Base-by-base conservation (phyloP, 2,329 filamentous ascomycete species). In the Cryoendolithus antarcticus region DNA sequence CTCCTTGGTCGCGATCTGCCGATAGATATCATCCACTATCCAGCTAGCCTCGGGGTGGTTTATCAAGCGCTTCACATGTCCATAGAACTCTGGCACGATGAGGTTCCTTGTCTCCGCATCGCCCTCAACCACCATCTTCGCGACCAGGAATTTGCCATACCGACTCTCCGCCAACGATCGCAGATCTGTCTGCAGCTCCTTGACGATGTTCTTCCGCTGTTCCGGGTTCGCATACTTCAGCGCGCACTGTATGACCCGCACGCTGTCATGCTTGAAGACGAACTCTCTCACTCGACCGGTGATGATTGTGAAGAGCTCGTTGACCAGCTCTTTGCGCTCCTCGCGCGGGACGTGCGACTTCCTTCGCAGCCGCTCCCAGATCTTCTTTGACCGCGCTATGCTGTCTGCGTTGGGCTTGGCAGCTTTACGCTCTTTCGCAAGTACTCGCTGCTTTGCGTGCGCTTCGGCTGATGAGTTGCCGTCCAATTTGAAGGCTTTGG, bases 11-110 rank as follows among this genome's bases (percentile, higher is more conserved):
- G 89, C 88, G 41, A 89, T 80, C 35, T 81, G 82, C 44, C 91
- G 78, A 67, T 96, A 98, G 49, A 95, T 82, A 61, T 98, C 91
- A 60, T 98, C 93, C 32, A 98, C 69, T 51, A 98, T 96, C 88
- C 91, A 98, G 31, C 86, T 88, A 27, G 85, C 91, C 63, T 98
- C 93, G 1, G 89, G 77, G 62, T 98, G 91, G 61, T 94, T 91
- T 60, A 96, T 95, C 56, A 98, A 69, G 55, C 86, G 84, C 57
- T 85, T 82, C 46, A 96, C 83, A 60, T 89, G 80, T 42, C 91
- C 88, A 61, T 91, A 95, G 64, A 98, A 96, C 60, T 98, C 88
- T 33, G 85, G 81, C 9, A 98, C 79, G 53, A 98, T 84, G 48
- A 93, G 65, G 57, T 94, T 83, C 53, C 86, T 76, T 47, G 93